Conservation (phyloP, 805 yeast species). For the Cyberlindnera saturnus region DNA sequence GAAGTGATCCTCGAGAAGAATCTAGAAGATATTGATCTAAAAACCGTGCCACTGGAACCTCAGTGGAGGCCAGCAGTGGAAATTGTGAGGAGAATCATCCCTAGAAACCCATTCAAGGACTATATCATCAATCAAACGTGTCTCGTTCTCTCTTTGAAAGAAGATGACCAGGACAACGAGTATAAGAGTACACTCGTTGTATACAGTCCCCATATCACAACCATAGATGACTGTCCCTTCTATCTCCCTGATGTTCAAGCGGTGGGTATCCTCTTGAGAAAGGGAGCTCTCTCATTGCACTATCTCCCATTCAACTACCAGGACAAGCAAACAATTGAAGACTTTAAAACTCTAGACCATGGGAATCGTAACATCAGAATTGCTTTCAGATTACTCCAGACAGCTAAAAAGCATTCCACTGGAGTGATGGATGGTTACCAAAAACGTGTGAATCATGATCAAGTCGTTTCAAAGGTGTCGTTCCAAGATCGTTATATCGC, state of each 20-base stretch:
- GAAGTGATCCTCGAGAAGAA: conserved; percentile 25
- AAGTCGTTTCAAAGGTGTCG: conserved; percentile 71
- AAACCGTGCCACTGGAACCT: conserved; percentile 23
- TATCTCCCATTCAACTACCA: conserved; percentile 54
- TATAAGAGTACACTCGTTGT: conserved; percentile 48
- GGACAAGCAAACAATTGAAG: conserved; percentile 21
- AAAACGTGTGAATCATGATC: conserved; percentile 84
- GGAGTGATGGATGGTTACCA: conserved; percentile 84
- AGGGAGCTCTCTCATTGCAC: conserved; percentile 55
- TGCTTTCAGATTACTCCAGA: conserved; percentile 71
- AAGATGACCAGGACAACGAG: conserved; percentile 14
- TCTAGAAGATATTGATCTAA: conserved; percentile 37
- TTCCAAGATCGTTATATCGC: conserved; percentile 80
- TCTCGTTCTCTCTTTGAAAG: conserved; percentile 35
- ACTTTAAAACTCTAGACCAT: conserved; percentile 31
- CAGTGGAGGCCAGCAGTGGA: conserved; percentile 35
- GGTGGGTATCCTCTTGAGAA: conserved; percentile 57
- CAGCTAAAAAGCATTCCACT: conserved; percentile 75
- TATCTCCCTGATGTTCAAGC: conserved; percentile 83
- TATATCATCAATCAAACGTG: conserved; percentile 83
- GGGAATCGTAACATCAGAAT: conserved; percentile 70
- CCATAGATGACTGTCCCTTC: conserved; percentile 64
- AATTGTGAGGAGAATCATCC: conserved; percentile 80
- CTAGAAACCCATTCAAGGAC: conserved; percentile 86
- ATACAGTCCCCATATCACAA: conserved; percentile 70